These are phyloP conservation scores for Hymenoscyphus fraxineus DNA, from an alignment of 2,329 filamentous ascomycete species.

Conservation along the genomic window DNA sequence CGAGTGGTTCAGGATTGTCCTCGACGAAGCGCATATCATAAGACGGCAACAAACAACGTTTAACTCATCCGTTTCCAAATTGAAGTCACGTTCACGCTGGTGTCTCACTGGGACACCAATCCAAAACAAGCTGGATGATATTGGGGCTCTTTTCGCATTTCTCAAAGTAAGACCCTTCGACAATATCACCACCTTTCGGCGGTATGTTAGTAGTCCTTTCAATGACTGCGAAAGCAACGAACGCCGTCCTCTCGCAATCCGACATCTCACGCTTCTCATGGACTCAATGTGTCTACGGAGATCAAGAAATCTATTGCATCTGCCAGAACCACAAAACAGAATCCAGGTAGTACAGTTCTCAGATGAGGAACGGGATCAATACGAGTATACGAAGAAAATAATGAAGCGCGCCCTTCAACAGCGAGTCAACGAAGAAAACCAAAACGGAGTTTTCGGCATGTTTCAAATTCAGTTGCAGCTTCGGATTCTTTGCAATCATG, in stretches of 20 bases:
- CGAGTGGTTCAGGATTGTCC: constrained; percentile 41
- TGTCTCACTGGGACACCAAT: constrained; percentile 30
- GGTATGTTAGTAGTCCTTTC: constrained; percentile 25
- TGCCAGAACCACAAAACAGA: constrained; percentile 33
- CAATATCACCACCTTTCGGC: constrained; percentile 15
- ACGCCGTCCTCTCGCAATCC: constrained; percentile 28
- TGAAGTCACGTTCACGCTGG: constrained; percentile 42
- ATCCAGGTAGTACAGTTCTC: constrained; percentile 36
- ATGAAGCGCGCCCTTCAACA: constrained; percentile 11
- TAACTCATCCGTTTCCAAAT: constrained; percentile 40
- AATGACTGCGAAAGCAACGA: constrained; percentile 25
- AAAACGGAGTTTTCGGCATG: constrained; percentile 15
- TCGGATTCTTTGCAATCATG: constrained; percentile 20
- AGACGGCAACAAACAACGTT: constrained; percentile 45
- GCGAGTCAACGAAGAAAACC: constrained; percentile 6
- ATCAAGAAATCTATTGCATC: constrained; percentile 39
- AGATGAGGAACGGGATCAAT: constrained; percentile 23
- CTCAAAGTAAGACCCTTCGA: constrained; percentile 15
- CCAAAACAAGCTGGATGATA: constrained; percentile 34
- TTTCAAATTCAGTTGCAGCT: constrained; percentile 20
- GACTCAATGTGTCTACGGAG: constrained; percentile 42
- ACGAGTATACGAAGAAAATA: constrained; percentile 11
- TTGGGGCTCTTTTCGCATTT: constrained; percentile 33
- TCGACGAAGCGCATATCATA: constrained; percentile 50
- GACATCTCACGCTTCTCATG: constrained; percentile 31